Evolutionary conservation across 139 green algal genomes (phyloP), one percentile per base, ranked within the genome.

Genomic region (Trebouxia sp.): DNA sequence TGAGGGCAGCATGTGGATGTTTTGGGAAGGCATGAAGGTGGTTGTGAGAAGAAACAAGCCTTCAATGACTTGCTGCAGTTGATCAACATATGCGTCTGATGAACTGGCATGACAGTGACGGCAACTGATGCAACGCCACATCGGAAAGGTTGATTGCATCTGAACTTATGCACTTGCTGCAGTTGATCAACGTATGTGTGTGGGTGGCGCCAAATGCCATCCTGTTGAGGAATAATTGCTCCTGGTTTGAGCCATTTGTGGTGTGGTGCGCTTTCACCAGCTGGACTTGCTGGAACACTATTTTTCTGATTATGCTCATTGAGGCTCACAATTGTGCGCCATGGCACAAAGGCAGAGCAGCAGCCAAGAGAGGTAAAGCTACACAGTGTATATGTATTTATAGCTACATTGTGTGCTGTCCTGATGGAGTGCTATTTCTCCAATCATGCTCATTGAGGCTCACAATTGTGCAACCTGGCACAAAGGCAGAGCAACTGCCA

Each of bases 251-350:
- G 3, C 75, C 50, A 6, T 42, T 80, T 37, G 51, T 70, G 50
- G 11, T 35, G 9, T 80, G 75, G 75, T 43, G 51, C 17, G 41
- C 50, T 37, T 80, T 80, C 24, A 50, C 53, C 51, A 50, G 51
- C 51, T 80, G 75, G 75, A 80, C 50, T n/a, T 80, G 75, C 75
- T 80, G 75, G 75, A 72, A 80, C 51, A 80, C 50, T 1, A 51
- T 80, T 28, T 77, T 77, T 24, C 14, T 53, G 26, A 77, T 77
- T 26, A 77, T 77, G 69, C 26, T 56, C 41, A 56, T 77, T 39
- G 69, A 77, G 8, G 69, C 69, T 22, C 69, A 77, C 41, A 77
- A 77, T 30, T 77, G 41, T 41, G 42, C 69, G 2, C 69, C 39
- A 11, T 77, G 69, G 69, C 12, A 56, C 26, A 77, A 53, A 30